phyloP scores from a whole-genome alignment of 805 yeast genomes.

The Kodamaea hsintzibuensis region DNA sequence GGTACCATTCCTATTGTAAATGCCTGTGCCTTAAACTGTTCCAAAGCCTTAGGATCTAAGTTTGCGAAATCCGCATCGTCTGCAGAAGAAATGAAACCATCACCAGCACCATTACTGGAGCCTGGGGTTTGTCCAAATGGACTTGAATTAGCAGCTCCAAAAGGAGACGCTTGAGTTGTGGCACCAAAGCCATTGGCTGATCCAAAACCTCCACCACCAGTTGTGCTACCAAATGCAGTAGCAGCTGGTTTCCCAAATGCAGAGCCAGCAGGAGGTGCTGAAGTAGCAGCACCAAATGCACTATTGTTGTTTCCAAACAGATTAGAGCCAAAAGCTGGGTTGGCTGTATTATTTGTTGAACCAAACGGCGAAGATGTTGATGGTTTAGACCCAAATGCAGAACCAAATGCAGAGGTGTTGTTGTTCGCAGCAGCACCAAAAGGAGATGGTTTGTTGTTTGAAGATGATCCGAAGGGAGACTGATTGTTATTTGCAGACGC shows the following conservation, averaged over 20 bases:
- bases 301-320: background rate
- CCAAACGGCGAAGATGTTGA: background rate
- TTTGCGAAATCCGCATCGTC: conserved; percentile 25
- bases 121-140: conserved; percentile 4
- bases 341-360: background rate
- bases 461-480: conserved; percentile 18
- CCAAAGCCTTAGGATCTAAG: conserved; percentile 43
- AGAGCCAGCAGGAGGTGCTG: background rate
- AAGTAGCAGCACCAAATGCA: background rate
- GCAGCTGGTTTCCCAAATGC: background rate
- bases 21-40: conserved; percentile 46
- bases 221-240: background rate
- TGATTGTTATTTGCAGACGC: too few relatives aligned
- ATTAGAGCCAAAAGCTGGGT: background rate
- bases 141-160: conserved; percentile 12
- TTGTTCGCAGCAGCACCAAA: conserved; percentile 6
- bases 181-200: background rate
- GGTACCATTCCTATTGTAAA: conserved; percentile 70
- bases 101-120: background rate
- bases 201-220: background rate
- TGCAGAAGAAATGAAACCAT: background rate
- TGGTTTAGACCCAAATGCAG: background rate
- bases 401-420: conserved; percentile 5
- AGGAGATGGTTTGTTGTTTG: conserved; percentile 5
- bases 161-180: conserved; percentile 12